These are phyloP conservation scores for Chaetomium strumarium DNA, from an alignment of 2,329 filamentous ascomycete genomes.

Conservation along the genomic window DNA sequence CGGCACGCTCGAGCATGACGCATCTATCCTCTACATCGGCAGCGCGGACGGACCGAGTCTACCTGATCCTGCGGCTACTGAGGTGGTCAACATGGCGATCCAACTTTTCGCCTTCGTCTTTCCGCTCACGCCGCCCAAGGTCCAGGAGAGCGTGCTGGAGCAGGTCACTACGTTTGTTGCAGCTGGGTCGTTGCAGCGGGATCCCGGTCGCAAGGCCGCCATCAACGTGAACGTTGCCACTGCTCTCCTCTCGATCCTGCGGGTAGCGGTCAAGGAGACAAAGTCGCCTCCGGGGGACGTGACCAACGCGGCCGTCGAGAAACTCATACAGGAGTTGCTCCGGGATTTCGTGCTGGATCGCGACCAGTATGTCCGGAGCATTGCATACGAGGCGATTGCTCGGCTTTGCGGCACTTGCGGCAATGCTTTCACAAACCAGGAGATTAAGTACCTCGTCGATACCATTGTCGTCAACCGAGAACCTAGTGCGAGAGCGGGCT, in stretches of 20 bases:
- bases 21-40: slow-evolving; percentile 68
- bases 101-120: slow-evolving; percentile 88
- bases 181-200: slow-evolving; percentile 71
- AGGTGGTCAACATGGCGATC: slow-evolving; percentile 91
- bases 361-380: slow-evolving; percentile 77
- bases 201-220: slow-evolving; percentile 81
- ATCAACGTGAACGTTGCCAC: slow-evolving; percentile 86
- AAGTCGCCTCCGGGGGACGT: slow-evolving; percentile 66
- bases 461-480: slow-evolving; percentile 92
- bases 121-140: slow-evolving; percentile 79
- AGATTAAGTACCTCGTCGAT: slow-evolving; percentile 83
- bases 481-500: slow-evolving; percentile 86
- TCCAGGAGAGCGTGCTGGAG: slow-evolving; percentile 93
- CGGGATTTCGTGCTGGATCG: slow-evolving; percentile 70
- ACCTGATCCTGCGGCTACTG: slow-evolving; percentile 80
- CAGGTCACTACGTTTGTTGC: slow-evolving; percentile 88
- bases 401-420: slow-evolving; percentile 79
- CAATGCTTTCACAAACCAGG: slow-evolving; percentile 79
- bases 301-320: slow-evolving; percentile 70
- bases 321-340: slow-evolving; percentile 70
- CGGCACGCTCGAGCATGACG: slow-evolving; percentile 82
- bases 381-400: slow-evolving; percentile 81
- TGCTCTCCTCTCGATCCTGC: slow-evolving; percentile 72
- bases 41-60: slow-evolving; percentile 43
- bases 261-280: slow-evolving; percentile 79